Percentiles rank a stretch among this genome's conserved stretches.
These are phyloP conservation scores for Baudoinia panamericana DNA, from an alignment of 495 filamentous ascomycete species.

Conservation along the genomic window DNA sequence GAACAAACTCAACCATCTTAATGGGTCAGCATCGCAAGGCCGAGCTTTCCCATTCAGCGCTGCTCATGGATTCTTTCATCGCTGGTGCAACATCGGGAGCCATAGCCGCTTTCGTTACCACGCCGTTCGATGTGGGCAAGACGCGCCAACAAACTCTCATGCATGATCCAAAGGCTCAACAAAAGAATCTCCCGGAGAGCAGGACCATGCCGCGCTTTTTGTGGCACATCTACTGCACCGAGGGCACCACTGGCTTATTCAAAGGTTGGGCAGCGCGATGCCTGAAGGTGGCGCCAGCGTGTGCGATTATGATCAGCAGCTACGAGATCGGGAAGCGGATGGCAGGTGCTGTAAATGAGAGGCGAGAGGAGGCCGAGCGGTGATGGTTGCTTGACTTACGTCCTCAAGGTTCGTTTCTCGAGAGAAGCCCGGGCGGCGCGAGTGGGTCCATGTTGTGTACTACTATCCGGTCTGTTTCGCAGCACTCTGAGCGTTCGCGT, in stretches of 20 bases:
- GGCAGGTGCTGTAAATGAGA: constrained; percentile 67
- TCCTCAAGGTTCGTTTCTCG: no score
- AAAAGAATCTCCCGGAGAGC: constrained; percentile 49
- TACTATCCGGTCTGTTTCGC: no score
- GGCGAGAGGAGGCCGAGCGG: no score
- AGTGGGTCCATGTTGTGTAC: no score
- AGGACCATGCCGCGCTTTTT: constrained; percentile 64
- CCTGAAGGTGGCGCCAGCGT: constrained; percentile 88
- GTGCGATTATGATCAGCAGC: constrained; percentile 98
- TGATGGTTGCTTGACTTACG: no score
- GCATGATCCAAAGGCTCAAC: constrained; percentile 33
- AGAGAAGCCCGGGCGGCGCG: no score
- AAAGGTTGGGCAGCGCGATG: constrained; percentile 82
- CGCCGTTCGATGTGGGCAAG: constrained; percentile 95
- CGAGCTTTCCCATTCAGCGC: constrained; percentile 43
- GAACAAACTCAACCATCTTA: constrained; percentile 33
- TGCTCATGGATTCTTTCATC: constrained; percentile 78
- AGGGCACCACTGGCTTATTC: constrained; percentile 71
- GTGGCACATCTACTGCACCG: constrained; percentile 73
- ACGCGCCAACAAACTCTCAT: constrained; percentile 76
- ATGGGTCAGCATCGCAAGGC: constrained; percentile 2
- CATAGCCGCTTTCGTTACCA: constrained; percentile 78
- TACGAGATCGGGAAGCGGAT: constrained; percentile 92
- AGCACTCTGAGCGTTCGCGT: no score
- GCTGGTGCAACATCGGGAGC: constrained; percentile 73